These are phyloP conservation scores for Drosera spatulata DNA, from an alignment of 179 eudicot species.

Conservation along the genomic window DNA sequence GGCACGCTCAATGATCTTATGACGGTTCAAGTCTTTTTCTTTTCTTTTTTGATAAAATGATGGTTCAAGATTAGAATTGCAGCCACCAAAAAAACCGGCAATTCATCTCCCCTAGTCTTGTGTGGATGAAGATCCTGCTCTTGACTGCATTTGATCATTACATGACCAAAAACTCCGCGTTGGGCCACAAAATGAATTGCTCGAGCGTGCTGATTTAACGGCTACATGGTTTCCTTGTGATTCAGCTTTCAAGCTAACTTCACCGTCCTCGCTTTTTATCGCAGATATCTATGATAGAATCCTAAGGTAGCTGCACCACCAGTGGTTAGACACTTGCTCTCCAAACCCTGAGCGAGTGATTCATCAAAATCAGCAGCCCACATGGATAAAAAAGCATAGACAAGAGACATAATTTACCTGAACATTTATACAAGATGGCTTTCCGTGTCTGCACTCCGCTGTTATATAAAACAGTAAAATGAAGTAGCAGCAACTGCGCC, in stretches of 20 bases:
- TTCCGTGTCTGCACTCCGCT: too few relatives aligned
- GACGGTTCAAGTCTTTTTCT: constrained; percentile 79
- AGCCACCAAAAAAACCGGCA: constrained; percentile 93
- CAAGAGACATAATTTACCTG: too few relatives aligned
- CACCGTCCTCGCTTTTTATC: constrained; percentile 41
- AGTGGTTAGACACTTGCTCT: constrained; percentile 70
- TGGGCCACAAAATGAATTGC: constrained; percentile 85
- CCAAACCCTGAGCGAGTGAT: constrained; percentile 46
- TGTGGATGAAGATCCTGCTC: constrained; percentile 30
- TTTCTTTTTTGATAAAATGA: too few relatives aligned
- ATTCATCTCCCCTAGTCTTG: constrained; percentile 68
- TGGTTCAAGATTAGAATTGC: constrained; percentile 82
- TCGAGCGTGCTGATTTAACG: constrained; percentile 30
- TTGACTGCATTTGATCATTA: constrained; percentile 41
- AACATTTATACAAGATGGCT: too few relatives aligned
- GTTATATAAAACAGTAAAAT: too few relatives aligned
- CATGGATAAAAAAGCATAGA: constrained; percentile 16
- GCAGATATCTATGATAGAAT: constrained; percentile 28
- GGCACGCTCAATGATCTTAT: constrained; percentile 70
- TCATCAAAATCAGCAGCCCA: constrained; percentile 99
- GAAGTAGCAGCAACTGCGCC: too few relatives aligned
- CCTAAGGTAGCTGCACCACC: constrained; percentile 55
- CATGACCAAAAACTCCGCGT: constrained; percentile 72
- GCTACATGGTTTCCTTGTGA: constrained; percentile 29
- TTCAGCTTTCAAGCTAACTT: constrained; percentile 31